A percentile compares a stretch with the other conserved stretches of the same genome.
Evolutionary conservation across 768 basidiomycete genomes (phyloP).

Genomic region (Termitomyces sp.): DNA sequence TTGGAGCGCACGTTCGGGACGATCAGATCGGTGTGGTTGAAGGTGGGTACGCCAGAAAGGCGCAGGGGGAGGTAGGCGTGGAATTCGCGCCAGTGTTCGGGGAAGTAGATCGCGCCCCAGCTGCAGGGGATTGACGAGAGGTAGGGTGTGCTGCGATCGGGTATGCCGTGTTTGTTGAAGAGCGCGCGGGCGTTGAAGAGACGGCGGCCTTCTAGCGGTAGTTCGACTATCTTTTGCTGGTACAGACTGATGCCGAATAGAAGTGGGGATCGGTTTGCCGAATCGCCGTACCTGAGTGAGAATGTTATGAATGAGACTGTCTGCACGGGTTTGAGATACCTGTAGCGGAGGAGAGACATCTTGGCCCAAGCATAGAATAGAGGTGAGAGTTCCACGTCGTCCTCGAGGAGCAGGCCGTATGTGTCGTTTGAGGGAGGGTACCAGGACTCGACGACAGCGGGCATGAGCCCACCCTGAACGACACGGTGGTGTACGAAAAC

Average conservation of each 20-base stretch:
- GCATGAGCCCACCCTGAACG: conserved; percentile 73
- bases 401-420: conserved; percentile 79
- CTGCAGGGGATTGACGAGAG: conserved; percentile 86
- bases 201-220: conserved; percentile 60
- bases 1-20: conserved; percentile 79
- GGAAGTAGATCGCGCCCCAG: conserved; percentile 91
- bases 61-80: conserved; percentile 72
- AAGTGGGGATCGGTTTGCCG: conserved; percentile 31
- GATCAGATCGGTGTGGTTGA: conserved; percentile 39
- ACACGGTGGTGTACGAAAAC: conserved; percentile 66
- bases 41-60: conserved; percentile 41
- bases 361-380: conserved; percentile 85
- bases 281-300: conserved; percentile 47
- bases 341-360: conserved; percentile 71
- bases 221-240: conserved; percentile 79
- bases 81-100: conserved; percentile 85
- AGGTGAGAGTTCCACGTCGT: conserved; percentile 83
- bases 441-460: conserved; percentile 88
- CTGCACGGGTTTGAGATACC: conserved; percentile 30
- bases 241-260: conserved; percentile 84
- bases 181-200: conserved; percentile 61
- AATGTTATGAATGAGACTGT: neutral
- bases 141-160: conserved; percentile 57
- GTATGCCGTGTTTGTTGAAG: conserved; percentile 40
- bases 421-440: conserved; percentile 69